Percentiles rank a stretch among this genome's conserved stretches.
Evolutionary conservation across 169 alveolate genomes (phyloP).

Genomic region (Eimeria necatrix): DNA sequence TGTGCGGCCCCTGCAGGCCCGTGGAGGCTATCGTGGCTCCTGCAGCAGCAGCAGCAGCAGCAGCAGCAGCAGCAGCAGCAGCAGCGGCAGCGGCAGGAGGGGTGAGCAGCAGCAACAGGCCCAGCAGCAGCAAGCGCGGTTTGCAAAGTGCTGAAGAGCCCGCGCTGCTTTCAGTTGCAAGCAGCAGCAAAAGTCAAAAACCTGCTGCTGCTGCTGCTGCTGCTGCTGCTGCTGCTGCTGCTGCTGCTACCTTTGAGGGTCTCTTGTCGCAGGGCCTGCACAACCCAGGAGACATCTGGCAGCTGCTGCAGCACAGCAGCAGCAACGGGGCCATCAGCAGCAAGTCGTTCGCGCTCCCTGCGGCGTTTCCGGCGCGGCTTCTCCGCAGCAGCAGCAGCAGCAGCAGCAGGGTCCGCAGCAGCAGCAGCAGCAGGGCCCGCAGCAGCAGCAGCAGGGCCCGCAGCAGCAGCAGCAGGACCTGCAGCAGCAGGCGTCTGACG

Average conservation of each 20-base stretch:
- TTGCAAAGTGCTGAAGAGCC: too few relatives aligned
- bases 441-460: neutral
- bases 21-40: neutral
- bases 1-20: conserved; percentile 57
- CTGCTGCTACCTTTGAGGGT: neutral
- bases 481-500: too few relatives aligned
- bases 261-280: conserved; percentile 18
- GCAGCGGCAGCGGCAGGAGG: neutral
- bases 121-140: neutral
- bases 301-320: neutral
- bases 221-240: neutral
- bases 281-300: conserved; percentile 31
- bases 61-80: neutral
- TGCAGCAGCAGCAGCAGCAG: neutral
- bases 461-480: too few relatives aligned
- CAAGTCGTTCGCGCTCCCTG: neutral
- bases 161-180: neutral
- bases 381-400: neutral
- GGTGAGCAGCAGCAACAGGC: neutral
- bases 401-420: conserved; percentile 1
- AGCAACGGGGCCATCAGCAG: neutral
- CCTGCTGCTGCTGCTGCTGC: conserved; percentile 23
- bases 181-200: neutral
- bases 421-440: neutral
- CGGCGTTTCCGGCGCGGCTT: neutral